Percentiles rank a stretch among this genome's conserved stretches.
Evolutionary conservation across 2,329 filamentous ascomycete species (phyloP).

Genomic region (Fusarium palustre): DNA sequence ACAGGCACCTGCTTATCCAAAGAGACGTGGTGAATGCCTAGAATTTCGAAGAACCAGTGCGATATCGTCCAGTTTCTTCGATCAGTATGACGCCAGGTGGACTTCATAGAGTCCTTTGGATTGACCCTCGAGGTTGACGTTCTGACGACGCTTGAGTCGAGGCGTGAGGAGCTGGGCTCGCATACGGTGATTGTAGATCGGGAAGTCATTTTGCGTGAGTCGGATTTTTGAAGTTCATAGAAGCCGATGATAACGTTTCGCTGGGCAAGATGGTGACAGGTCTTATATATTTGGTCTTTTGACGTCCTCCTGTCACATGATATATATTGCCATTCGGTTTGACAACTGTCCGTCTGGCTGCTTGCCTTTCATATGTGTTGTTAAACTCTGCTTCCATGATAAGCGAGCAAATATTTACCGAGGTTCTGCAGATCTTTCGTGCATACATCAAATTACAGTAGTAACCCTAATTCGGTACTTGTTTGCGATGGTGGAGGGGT

Average conservation of each 20-base stretch:
- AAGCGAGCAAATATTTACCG: background rate
- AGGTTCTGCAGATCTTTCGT: background rate
- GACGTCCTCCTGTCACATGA: background rate
- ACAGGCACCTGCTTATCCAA: background rate
- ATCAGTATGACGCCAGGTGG: background rate
- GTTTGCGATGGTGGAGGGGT: background rate
- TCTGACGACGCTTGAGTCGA: background rate
- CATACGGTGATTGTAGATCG: background rate
- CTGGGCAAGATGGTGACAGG: background rate
- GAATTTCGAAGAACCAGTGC: background rate
- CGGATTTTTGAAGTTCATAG: background rate
- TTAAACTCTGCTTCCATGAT: background rate
- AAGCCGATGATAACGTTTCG: background rate
- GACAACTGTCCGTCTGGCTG: background rate
- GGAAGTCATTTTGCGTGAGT: background rate
- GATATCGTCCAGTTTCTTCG: background rate
- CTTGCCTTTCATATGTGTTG: background rate
- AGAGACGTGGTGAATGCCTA: background rate
- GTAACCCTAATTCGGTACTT: background rate
- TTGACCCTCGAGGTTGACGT: fast-evolving
- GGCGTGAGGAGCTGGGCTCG: background rate
- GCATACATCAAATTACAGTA: background rate
- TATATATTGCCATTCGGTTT: background rate
- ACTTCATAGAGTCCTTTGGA: background rate
- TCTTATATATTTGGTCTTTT: background rate